Percentiles rank a stretch among this genome's conserved stretches.
Evolutionary conservation across 805 yeast genomes (phyloP).

Genomic region (Teunomyces barrocoloradensis): DNA sequence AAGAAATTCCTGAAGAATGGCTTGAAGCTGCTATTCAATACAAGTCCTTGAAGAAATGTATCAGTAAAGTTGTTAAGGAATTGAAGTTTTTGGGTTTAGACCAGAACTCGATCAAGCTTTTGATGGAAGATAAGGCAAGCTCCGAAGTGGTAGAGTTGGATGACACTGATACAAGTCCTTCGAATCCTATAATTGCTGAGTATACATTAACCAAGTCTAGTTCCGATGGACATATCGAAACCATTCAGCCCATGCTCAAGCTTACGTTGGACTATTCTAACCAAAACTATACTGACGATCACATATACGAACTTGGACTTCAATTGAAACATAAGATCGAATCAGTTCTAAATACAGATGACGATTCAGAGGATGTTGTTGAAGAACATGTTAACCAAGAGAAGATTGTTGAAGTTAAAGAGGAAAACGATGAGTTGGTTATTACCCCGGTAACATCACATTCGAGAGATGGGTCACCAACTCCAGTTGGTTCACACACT

Average conservation of each 20-base stretch:
- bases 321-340: constrained; percentile 28
- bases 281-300: constrained; percentile 29
- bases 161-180: constrained; percentile 30
- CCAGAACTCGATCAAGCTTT: constrained; percentile 39
- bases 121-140: constrained; percentile 28
- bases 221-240: constrained; percentile 11
- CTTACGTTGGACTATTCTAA: constrained; percentile 33
- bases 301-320: constrained; percentile 28
- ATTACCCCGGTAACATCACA: constrained; percentile 25
- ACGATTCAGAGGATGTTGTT: constrained; percentile 14
- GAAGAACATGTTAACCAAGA: constrained; percentile 1
- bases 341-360: constrained; percentile 20
- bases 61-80: constrained; percentile 63
- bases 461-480: constrained; percentile 9
- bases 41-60: constrained; percentile 65
- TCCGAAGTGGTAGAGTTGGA: constrained; percentile 30
- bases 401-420: constrained; percentile 27
- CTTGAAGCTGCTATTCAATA: constrained; percentile 66
- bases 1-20: constrained; percentile 68
- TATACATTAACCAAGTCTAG: constrained; percentile 34
- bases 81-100: constrained; percentile 57
- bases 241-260: constrained; percentile 38
- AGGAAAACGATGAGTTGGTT: constrained; percentile 25
- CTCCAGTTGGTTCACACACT: not conserved
- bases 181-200: constrained; percentile 42